Percentiles rank a stretch among this genome's conserved stretches.
Evolutionary conservation across 2,329 filamentous ascomycete species (phyloP).

Genomic region (Falciphora oryzae): DNA sequence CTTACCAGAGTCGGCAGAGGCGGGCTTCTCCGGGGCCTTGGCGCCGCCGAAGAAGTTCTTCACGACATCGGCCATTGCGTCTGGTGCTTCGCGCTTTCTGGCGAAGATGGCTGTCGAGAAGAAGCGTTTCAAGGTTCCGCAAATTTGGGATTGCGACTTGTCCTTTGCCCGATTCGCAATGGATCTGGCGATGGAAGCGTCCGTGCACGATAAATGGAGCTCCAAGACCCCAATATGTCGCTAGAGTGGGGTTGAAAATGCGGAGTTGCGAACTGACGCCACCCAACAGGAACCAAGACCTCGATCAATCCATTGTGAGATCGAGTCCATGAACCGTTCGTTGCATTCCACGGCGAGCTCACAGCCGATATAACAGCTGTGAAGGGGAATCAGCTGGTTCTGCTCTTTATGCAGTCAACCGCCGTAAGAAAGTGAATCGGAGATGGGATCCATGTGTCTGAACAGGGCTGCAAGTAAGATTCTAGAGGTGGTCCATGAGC

Average conservation of each 20-base stretch:
- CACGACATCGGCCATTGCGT: constrained; percentile 51
- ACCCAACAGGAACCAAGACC: not conserved
- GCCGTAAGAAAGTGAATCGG: not conserved
- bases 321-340: not conserved
- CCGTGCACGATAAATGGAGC: constrained; percentile 4
- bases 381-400: too few species aligned
- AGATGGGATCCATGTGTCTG: not conserved
- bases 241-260: constrained; percentile 5
- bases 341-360: not conserved
- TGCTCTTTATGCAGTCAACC: too few species aligned
- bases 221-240: constrained; percentile 6
- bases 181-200: constrained; percentile 11
- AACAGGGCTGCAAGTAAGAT: not conserved
- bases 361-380: too few species aligned
- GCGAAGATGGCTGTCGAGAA: constrained; percentile 15
- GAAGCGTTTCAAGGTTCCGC: not conserved
- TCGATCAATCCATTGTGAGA: not conserved
- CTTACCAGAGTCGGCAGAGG: constrained; percentile 59
- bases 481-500: not conserved
- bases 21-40: constrained; percentile 50
- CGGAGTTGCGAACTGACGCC: not conserved
- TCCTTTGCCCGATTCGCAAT: constrained; percentile 7
- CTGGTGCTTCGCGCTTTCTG: constrained; percentile 12
- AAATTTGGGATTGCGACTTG: constrained; percentile 3
- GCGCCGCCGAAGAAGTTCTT: constrained; percentile 65